Base-by-base conservation (phyloP, 441 rosid genomes). In the Populus hybrid region DNA sequence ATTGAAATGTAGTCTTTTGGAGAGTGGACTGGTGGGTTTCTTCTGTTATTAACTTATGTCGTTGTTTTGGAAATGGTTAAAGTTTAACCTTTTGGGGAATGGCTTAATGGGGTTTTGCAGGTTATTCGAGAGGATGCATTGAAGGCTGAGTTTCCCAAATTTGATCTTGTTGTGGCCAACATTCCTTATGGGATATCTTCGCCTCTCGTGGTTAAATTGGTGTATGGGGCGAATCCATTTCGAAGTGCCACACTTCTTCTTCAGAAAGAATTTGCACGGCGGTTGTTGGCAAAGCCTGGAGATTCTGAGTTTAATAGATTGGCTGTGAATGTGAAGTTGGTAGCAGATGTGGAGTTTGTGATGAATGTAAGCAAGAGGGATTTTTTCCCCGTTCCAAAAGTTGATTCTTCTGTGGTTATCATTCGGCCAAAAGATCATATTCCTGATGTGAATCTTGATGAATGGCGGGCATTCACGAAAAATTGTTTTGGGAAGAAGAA, bases 151-250 rank as follows among this genome's bases (percentile, higher is more conserved):
- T 89, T 95, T 74, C 95, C 98, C 1, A 82, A 69, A 21, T 94
- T 92, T 65, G 94, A 91, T 86, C 81, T 95, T 34, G 91, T 90
- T 59, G 98, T 95, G 32, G 98, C 97, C 1, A 95, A 94, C 77
- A 91, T 94, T 77, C 97, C 99, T 0, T 95, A 95, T 61, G 87
- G 89, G 28, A 94, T 95, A 84, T 94, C 98, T 3, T 94, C 98
- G 2, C 94, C 97, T 65, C 89, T 95, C 1, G 80, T 90, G 73
- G 88, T 89, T 18, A 95, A 95, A 83, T 83, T 95, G 86, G 95
- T 94, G n/a, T 91, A 88, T 50, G 97, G 97, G 72, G 65, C 76
- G 66, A 85, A 79, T 59, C 77, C 79, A 14, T 95, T 89, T 82
- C 86, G 95, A 66, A 91, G 88, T 26, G 91, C 94, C 0, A 92